Conservation (phyloP, 176 grass and related monocot species). For the Elaeis guineensis region DNA sequence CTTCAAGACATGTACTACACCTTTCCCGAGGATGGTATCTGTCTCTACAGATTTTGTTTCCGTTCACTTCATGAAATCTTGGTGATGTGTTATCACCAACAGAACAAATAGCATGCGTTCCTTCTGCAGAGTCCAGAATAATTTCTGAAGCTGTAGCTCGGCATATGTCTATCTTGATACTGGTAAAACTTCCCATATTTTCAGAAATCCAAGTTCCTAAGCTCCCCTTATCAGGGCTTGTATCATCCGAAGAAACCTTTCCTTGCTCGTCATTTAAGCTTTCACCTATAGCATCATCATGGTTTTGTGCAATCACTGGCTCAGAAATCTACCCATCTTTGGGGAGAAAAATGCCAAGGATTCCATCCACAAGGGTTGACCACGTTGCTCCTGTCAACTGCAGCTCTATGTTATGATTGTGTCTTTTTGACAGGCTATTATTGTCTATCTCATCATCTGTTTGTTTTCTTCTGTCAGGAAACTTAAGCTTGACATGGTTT, state of each 20-base stretch:
- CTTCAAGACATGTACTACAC: conserved; percentile 83
- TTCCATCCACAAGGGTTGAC: conserved; percentile 56
- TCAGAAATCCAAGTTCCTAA: conserved; percentile 10
- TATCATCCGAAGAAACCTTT: conserved; percentile 3
- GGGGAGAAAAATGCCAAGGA: conserved; percentile 33
- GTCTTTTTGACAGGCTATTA: conserved; percentile 36
- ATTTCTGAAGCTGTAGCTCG: conserved; percentile 35
- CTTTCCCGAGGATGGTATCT: conserved; percentile 88
- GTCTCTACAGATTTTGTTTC: conserved; percentile 52
- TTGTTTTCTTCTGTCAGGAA: conserved; percentile 76
- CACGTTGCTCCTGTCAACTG: conserved; percentile 60
- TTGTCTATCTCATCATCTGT: conserved; percentile 28
- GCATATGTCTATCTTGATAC: conserved; percentile 39
- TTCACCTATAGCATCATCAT: conserved; percentile 17
- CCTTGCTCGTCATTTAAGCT: background rate
- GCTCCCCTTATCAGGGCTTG: conserved; percentile 11
- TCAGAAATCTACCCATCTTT: background rate
- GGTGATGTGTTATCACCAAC: conserved; percentile 29
- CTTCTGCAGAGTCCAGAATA: conserved; percentile 34
- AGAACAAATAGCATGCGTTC: conserved; percentile 29
- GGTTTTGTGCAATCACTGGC: background rate
- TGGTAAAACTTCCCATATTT: conserved; percentile 18
- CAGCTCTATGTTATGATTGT: conserved; percentile 42
- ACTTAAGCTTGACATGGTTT: conserved; percentile 61
- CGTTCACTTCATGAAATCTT: conserved; percentile 44